Base-by-base conservation (phyloP, 129 eudicot genomes). In the Rutidosis leptorrhynchoides region DNA sequence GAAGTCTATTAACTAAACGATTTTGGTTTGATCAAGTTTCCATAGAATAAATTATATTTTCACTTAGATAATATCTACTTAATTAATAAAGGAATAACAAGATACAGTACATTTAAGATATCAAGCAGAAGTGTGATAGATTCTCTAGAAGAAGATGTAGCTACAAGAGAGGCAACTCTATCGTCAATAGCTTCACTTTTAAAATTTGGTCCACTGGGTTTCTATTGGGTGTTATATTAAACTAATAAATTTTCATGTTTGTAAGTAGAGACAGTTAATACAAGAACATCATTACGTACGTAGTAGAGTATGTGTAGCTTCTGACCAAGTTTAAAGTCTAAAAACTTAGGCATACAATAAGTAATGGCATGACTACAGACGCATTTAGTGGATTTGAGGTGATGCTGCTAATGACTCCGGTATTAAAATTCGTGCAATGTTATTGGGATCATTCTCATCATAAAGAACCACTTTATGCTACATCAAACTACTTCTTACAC, bases 381-480 rank as follows among this genome's bases (percentile, higher is more conserved):
- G 1, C 20, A 24, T 45, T 16, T 65, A 0, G 16, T 1, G 2
- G 11, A n/a, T 16, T 12, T 46, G 14, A 1, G 7, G 9, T 30
- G 26, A 65, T 32, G 7, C 10, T 19, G 0, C 70, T 59, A 5
- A 46, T 7, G 9, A 59, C 59, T 23, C 26, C 58, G 7, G 42
- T 24, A 15, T 12, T 6, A 2, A 27, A 16, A 32, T 58, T 65
- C 7, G 27, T 1, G 11, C 12, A 7, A 33, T 33, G 2, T 7
- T 0, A 2, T 1, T 17, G 25, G 0, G 1, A 25, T 20, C 2
- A 15, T 16, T 0, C 5, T 6, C 1, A 24, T 46, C 43, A 26
- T 59, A 65, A 23, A 65, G 10, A 25, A 65, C 59, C 21, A 65
- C 55, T 33, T 65, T 65, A 0, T 53, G 58, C 12, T 43, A 2